phyloP scores from a whole-genome alignment of 441 rosid species.

The Jatropha podagrica region DNA sequence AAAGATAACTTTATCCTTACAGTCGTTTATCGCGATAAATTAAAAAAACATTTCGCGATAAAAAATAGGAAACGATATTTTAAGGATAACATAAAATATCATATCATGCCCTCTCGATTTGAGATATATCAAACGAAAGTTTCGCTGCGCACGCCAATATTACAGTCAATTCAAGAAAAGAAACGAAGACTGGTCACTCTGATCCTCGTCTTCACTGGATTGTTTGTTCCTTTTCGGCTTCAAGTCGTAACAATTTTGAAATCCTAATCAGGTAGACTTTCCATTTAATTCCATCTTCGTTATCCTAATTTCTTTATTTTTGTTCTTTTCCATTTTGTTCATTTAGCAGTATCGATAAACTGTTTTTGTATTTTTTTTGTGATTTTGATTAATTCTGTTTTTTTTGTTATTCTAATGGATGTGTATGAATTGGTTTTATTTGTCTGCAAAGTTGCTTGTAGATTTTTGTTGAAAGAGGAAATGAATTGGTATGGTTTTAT shows the following conservation, averaged over 20 bases:
- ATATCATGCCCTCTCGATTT: no score
- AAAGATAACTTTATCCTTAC: no score
- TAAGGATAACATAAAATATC: no score
- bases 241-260: neutral
- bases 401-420: neutral
- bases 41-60: no score
- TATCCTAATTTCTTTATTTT: neutral
- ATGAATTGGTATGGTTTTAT: neutral
- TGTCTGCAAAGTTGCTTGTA: neutral
- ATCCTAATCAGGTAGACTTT: slow-evolving; percentile 6
- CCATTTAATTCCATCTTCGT: neutral
- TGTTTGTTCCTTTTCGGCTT: neutral
- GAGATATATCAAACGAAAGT: no score
- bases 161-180: neutral
- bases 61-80: no score
- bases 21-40: no score
- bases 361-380: no score
- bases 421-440: neutral
- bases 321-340: neutral
- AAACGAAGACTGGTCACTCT: slow-evolving; percentile 31
- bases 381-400: neutral
- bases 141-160: no score
- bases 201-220: slow-evolving; percentile 7
- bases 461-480: neutral
- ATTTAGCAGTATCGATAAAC: neutral